Percentiles rank a stretch among this genome's conserved stretches.
Evolutionary conservation across 2,329 filamentous ascomycete genomes (phyloP).

Genomic region (Zasmidium citrigriseum): DNA sequence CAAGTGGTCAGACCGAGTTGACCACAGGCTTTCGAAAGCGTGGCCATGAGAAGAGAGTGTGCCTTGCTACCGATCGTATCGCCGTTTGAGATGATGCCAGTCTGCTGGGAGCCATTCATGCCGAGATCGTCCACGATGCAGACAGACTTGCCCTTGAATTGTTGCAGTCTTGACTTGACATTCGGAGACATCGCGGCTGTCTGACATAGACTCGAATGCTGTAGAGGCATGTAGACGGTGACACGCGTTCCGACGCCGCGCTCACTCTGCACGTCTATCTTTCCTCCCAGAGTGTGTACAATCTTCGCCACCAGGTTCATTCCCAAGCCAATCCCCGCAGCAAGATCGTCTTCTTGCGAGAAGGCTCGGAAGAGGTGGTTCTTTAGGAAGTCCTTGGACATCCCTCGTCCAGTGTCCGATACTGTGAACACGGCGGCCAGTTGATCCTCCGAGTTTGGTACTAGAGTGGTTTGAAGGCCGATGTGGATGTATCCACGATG

Average conservation of each 20-base stretch:
- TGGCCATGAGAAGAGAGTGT: slow-evolving; percentile 16
- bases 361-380: slow-evolving; percentile 66
- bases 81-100: slow-evolving; percentile 5
- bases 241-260: slow-evolving; percentile 24
- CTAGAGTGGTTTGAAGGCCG: slow-evolving; percentile 20
- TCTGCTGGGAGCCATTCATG: not conserved
- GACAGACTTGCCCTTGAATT: slow-evolving; percentile 11
- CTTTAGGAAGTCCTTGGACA: slow-evolving; percentile 63
- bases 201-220: slow-evolving; percentile 14
- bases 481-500: slow-evolving; percentile 43
- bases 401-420: slow-evolving; percentile 66
- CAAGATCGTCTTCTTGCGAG: slow-evolving; percentile 62
- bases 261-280: slow-evolving; percentile 45
- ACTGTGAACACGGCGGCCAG: slow-evolving; percentile 41
- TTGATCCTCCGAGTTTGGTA: slow-evolving; percentile 19
- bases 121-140: slow-evolving; percentile 20
- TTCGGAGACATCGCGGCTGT: not conserved
- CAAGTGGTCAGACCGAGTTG: slow-evolving; percentile 20
- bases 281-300: slow-evolving; percentile 60
- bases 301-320: slow-evolving; percentile 64
- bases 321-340: slow-evolving; percentile 65
- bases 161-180: slow-evolving; percentile 9
- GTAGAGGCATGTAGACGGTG: slow-evolving; percentile 22
- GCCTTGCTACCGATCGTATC: slow-evolving; percentile 17
- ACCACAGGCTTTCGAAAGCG: slow-evolving; percentile 19